Percentiles rank a stretch among this genome's conserved stretches.
phyloP scores from a whole-genome alignment of 2,329 filamentous ascomycete genomes.

The Beauveria medogensis region DNA sequence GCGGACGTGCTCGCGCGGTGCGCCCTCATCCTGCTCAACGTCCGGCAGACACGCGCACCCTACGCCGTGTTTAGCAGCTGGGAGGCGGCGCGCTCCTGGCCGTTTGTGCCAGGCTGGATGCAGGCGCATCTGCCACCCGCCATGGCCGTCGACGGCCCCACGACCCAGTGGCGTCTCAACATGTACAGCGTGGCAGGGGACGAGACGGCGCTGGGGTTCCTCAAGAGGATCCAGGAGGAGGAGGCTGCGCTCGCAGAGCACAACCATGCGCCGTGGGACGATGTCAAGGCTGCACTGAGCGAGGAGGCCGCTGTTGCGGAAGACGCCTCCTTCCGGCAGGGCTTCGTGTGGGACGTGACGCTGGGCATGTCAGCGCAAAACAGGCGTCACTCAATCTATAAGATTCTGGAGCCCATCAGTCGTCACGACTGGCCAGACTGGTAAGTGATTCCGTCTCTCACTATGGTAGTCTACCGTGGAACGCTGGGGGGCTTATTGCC shows the following conservation, averaged over 20 bases:
- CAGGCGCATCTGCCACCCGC: slow-evolving; percentile 25
- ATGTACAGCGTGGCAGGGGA: slow-evolving; percentile 20
- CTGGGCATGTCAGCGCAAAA: slow-evolving; percentile 20
- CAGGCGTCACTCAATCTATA: slow-evolving; percentile 15
- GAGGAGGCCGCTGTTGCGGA: slow-evolving; percentile 25
- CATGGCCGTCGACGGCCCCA: slow-evolving; percentile 30
- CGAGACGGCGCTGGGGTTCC: slow-evolving; percentile 22
- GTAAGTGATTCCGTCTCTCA: slow-evolving; percentile 18
- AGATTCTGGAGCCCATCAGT: slow-evolving; percentile 21
- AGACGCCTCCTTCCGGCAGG: slow-evolving; percentile 28
- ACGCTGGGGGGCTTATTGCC: not conserved
- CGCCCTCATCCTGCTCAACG: slow-evolving; percentile 27
- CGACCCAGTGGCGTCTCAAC: slow-evolving; percentile 28
- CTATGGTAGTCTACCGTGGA: not conserved
- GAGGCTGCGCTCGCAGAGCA: slow-evolving; percentile 19
- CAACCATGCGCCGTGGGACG: slow-evolving; percentile 28
- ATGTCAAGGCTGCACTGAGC: slow-evolving; percentile 21
- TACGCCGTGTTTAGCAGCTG: slow-evolving; percentile 27
- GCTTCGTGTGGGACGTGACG: slow-evolving; percentile 31
- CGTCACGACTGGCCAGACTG: slow-evolving; percentile 31
- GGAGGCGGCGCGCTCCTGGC: slow-evolving; percentile 29
- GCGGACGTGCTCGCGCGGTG: slow-evolving; percentile 24
- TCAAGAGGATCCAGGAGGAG: slow-evolving; percentile 21
- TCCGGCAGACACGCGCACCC: slow-evolving; percentile 22
- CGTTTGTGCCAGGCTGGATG: slow-evolving; percentile 29